Evolutionary conservation across 257 asterid species (phyloP), one percentile per base, ranked within the genome.

Genomic region (Nicotiana obtusifolia): DNA sequence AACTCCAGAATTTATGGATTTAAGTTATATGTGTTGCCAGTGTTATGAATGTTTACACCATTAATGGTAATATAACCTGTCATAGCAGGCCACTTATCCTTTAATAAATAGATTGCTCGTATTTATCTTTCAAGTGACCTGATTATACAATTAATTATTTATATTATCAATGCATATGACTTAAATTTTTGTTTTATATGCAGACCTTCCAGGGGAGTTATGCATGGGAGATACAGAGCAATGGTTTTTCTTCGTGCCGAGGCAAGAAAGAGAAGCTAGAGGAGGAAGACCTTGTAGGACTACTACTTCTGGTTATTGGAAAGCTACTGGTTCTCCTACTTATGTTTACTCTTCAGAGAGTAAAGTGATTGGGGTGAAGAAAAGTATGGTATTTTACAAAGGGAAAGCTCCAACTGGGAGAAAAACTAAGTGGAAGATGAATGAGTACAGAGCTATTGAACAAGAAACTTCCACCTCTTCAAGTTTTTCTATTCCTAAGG

Each of bases 271-370:
- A 52, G 95, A 92, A 47, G 94, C 87, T 3, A 92, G 91, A 4
- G 95, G 97, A 1, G 98, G 97, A 57, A 86, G 91, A 82, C 92
- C 97, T 8, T 88, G 89, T 60, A 90, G 98, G 60, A 91, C 92
- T 44, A 93, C 98, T 0, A 82, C 37, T 37, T 77, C 89, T n/a
- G 97, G 98, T 3, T 93, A 91, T 86, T 93, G 98, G 98, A 93
- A 93, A 82, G 97, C 97, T 60, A 93, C 98, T 8, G 98, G 98
- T 22, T 91, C 98, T 0, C 98, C 95, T 19, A 86, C 87, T 35
- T 83, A 93, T 78, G 98, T 93, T 26, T 91, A 91, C 83, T 92
- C 98, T 65, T 81, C 92, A 19, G 84, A 84, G 4, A 81, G 77
- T 22, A 89, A 86, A 83, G 90, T 90, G 37, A 92, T 93, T 64